Base-by-base conservation (phyloP, 2,329 filamentous ascomycete genomes). In the Torrubiellomyces zombiae region DNA sequence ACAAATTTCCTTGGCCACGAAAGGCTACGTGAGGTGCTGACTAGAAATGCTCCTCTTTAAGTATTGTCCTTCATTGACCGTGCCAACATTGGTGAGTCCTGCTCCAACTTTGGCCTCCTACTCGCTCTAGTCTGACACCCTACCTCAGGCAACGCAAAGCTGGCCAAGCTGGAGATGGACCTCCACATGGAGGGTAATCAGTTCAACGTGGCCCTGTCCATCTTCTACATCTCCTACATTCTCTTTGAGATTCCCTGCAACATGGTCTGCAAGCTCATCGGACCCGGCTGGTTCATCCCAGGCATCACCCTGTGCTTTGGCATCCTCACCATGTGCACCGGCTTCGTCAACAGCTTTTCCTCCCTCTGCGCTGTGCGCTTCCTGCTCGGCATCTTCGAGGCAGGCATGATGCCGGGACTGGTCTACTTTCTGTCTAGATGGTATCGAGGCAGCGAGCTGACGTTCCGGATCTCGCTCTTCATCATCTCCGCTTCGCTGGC, bases 141-240 rank as follows among this genome's bases (percentile, higher is more conserved):
- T 9, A 5, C 18, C 10, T 21, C 22, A 65, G 62, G 67, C 16
- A 74, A 73, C 40, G 67, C 67, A 3, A 59, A 55, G 29, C 42
- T 73, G 6, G 67, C 65, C 3, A 64, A 65, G 0, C 48, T 74
- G 5, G 60, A 67, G 25, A 54, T 53, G 13, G 67, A 71, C 21
- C 52, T 75, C 3, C 32, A 47, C 0, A 43, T 75, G 23, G 47
- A 37, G 6, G 59, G 60, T 12, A 65, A 71, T 33, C 67, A 74
- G 33, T 75, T 73, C 51, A 76, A 76, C 29, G 44, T 48, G 9
- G 52, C 74, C 1, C 53, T 77, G 2, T 68, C 66, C 5, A 39
- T 67, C 25, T 76, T 75, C 41, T 76, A 72, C 40, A 56, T 76
- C 36, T 62, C 60, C 2, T 77, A 75, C 41, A 74, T 76, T 29